Conservation (phyloP, 176 grass and related monocot species). For the Aegilops sharonensis region DNA sequence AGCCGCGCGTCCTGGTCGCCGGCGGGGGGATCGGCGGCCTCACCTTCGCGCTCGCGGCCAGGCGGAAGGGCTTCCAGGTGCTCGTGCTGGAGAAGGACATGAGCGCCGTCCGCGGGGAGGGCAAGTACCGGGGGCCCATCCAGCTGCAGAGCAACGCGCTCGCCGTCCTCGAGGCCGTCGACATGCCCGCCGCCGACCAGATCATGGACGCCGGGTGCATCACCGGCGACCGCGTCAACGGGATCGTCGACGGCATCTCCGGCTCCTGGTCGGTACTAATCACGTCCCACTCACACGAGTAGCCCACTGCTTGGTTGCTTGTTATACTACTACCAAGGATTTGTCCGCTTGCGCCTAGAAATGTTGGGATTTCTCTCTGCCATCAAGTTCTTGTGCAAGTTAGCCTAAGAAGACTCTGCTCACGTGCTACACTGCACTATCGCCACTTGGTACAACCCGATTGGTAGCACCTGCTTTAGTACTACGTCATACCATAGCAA, state of each 20-base stretch:
- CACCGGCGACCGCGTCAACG: conserved; percentile 85
- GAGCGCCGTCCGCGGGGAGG: conserved; percentile 82
- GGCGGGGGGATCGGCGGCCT: conserved; percentile 86
- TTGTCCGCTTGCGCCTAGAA: background rate
- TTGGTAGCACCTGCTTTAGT: background rate
- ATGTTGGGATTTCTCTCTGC: background rate
- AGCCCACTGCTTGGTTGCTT: background rate
- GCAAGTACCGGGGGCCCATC: conserved; percentile 84
- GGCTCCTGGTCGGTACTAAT: conserved; percentile 45
- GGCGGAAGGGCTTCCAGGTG: conserved; percentile 81
- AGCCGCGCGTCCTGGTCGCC: conserved; percentile 61
- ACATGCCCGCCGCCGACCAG: conserved; percentile 55
- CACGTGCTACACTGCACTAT: background rate
- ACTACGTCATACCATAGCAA: background rate
- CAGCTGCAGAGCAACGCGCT: conserved; percentile 97
- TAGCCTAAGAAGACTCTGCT: background rate
- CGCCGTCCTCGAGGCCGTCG: conserved; percentile 71
- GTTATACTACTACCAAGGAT: background rate
- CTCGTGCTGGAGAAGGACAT: conserved; percentile 80
- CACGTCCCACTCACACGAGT: too few relatives aligned
- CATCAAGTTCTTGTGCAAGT: background rate
- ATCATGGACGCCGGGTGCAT: conserved; percentile 67
- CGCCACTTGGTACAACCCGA: background rate
- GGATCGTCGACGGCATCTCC: conserved; percentile 81
- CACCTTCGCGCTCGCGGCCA: conserved; percentile 68